These are phyloP conservation scores for Schwanniomyces polymorphus DNA, from an alignment of 805 yeast genomes.

Conservation along the genomic window DNA sequence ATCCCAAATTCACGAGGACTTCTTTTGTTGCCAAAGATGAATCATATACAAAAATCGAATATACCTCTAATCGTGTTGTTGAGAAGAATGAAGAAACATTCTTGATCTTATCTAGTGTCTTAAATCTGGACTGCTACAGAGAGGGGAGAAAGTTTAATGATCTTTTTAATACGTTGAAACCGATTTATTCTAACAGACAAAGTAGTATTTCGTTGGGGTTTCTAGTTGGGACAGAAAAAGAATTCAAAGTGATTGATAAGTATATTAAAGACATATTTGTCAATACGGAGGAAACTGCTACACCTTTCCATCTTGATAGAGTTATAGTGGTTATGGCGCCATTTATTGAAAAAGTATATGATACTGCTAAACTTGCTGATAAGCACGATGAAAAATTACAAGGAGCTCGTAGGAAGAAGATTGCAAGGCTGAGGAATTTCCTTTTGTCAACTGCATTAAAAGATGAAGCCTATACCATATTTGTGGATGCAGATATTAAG, in stretches of 20 bases:
- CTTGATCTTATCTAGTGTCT: conserved; percentile 25
- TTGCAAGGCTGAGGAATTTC: conserved; percentile 39
- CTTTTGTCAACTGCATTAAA: conserved; percentile 24
- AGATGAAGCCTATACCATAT: conserved; percentile 32
- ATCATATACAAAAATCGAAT: conserved; percentile 5
- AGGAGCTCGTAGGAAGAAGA: conserved; percentile 31
- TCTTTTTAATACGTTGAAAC: conserved; percentile 26
- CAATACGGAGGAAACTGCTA: background rate
- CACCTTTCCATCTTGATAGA: conserved; percentile 7
- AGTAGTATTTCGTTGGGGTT: conserved; percentile 25
- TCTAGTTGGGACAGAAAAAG: conserved; percentile 27
- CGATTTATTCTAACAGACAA: conserved; percentile 21
- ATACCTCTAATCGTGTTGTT: background rate
- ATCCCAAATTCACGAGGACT: background rate
- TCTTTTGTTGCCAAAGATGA: background rate
- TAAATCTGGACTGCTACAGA: conserved; percentile 35
- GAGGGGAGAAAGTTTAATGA: conserved; percentile 27
- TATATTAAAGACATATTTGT: conserved; percentile 14
- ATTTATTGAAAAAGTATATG: conserved; percentile 24
- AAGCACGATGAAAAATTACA: conserved; percentile 31
- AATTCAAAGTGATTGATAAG: conserved; percentile 18
- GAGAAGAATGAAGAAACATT: conserved; percentile 3
- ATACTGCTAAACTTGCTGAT: conserved; percentile 13
- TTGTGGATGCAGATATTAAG: conserved; percentile 37
- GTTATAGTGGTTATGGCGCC: conserved; percentile 34